Conservation (phyloP, 192 early-diverging fungal genomes). For the Rhizophagus sp. region DNA sequence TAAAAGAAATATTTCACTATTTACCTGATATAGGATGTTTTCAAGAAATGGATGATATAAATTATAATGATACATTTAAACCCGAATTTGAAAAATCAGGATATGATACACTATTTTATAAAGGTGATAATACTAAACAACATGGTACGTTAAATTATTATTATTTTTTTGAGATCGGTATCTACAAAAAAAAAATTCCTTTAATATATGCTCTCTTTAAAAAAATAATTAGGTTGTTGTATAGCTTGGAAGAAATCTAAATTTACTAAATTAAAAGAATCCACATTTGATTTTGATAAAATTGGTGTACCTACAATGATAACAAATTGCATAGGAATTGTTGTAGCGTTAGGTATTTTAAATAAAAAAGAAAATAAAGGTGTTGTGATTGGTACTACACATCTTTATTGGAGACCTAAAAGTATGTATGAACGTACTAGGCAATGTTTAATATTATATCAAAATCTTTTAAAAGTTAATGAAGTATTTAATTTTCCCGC, state of each 20-base stretch:
- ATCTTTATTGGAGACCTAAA: conserved; percentile 28
- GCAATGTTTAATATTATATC: conserved; percentile 6
- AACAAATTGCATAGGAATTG: conserved; percentile 16
- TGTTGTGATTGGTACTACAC: conserved; percentile 15
- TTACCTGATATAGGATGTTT: conserved; percentile 22
- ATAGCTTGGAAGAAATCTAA: conserved; percentile 18
- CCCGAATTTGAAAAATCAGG: conserved; percentile 21
- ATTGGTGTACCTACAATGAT: conserved; percentile 2
- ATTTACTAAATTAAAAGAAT: conserved; percentile 25
- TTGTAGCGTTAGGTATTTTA: neutral
- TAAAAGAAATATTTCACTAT: conserved; percentile 27
- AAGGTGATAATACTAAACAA: neutral
- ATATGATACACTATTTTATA: conserved; percentile 4
- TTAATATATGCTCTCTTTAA: too few species aligned
- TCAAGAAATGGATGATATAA: conserved; percentile 28
- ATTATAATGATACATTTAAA: conserved; percentile 15
- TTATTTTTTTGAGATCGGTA: neutral
- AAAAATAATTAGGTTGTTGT: conserved; percentile 16
- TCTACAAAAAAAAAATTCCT: neutral
- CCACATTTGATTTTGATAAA: conserved; percentile 11
- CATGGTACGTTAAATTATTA: conserved; percentile 1
- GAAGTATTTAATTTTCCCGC: conserved; percentile 12
- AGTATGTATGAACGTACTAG: conserved; percentile 29
- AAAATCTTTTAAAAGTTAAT: conserved; percentile 6
- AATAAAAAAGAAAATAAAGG: neutral